Evolutionary conservation across 2,329 filamentous ascomycete genomes (phyloP), one percentile per base, ranked within the genome.

Genomic region (Penicillium sp.): DNA sequence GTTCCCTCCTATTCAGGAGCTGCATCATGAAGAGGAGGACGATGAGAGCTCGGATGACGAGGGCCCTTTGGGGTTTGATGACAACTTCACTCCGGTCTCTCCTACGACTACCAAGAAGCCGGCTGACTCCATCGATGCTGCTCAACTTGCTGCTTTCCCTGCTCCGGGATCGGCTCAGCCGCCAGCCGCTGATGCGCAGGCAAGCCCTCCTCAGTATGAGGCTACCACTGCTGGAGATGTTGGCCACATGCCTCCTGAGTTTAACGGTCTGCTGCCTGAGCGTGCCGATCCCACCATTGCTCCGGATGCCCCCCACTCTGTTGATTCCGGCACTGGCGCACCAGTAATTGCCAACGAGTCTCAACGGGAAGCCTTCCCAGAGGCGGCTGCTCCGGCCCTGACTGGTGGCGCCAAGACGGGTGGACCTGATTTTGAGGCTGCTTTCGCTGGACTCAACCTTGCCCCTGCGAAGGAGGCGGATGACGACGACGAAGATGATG

Each of bases 1-100:
- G 74, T 98, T 98, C 73, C 95, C 95, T 35, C 95, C 94, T 0
- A 97, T 98, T 63, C 89, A 90, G n/a, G 92, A 94, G 74, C 80
- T 97, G 61, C 90, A 91, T 64, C 85, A 88, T 33, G 90, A 93
- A 60, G 91, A 94, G 26, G 90, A 96, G n/a, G 93, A 91, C 33
- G 92, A 96, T 61, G 90, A 89, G 33, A 89, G 88, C 58, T 91
- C 87, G 62, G 91, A 92, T 53, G 86, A 86, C 53, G 92, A 91
- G 45, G 81, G 70, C 7, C 73, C 72, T 33, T 61, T 80, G 70
- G 92, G 93, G 0, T 98, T 98, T 73, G 94, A 96, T 54, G 95
- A 99, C 73, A 90, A 97, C 76, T 98, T 98, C 74, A 89, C 91
- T 0, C 88, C 91, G 15, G 85, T 86, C 33, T 84, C 81, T 47